A percentile compares a stretch with the other conserved stretches of the same genome.
Evolutionary conservation across 176 grass and related monocot genomes (phyloP).

Genomic region (Juncus inflexus): DNA sequence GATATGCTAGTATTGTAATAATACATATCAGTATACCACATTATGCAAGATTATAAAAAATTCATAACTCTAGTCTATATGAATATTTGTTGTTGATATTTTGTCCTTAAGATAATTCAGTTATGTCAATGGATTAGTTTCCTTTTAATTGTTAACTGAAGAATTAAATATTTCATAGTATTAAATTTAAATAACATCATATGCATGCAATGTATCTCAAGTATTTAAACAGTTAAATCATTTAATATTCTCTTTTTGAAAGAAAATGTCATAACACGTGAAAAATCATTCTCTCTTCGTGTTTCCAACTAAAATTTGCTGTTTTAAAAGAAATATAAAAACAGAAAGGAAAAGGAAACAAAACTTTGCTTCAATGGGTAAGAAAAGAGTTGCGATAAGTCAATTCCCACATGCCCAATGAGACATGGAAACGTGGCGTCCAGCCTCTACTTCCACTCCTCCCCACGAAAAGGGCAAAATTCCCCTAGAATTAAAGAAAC

Average conservation of each 20-base stretch:
- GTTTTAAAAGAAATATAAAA: no score
- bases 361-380: conserved; percentile 31
- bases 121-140: no score
- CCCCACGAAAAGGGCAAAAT: neutral
- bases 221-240: no score
- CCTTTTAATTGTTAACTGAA: no score
- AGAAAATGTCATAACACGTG: conserved; percentile 21
- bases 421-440: conserved; percentile 40
- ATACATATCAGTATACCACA: no score
- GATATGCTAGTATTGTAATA: no score
- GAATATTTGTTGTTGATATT: no score
- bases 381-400: conserved; percentile 29
- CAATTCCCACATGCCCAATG: conserved; percentile 36
- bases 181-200: no score
- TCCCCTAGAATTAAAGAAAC: neutral
- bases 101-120: no score
- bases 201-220: no score
- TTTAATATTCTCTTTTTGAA: neutral
- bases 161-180: no score
- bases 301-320: neutral
- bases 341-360: neutral
- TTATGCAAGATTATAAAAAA: neutral
- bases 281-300: neutral
- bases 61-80: neutral
- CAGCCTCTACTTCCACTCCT: conserved; percentile 20